Percentiles rank a stretch among this genome's conserved stretches.
phyloP scores from a whole-genome alignment of 805 yeast species.

The Priceomyces melissophilus region DNA sequence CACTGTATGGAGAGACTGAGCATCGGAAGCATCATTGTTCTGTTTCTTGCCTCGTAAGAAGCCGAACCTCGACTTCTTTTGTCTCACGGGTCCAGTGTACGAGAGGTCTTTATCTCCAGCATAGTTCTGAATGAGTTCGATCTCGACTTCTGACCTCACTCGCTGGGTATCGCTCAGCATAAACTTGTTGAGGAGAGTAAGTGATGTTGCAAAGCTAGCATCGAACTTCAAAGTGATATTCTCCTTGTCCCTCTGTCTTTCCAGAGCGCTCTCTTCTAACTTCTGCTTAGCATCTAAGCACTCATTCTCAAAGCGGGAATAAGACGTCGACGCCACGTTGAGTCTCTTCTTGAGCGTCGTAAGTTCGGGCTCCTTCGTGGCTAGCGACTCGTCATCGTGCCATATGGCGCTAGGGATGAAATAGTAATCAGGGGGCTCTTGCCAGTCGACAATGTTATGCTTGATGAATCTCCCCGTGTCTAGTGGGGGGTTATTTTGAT shows the following conservation, averaged over 20 bases:
- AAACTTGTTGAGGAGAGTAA: constrained; percentile 56
- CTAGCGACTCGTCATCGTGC: constrained; percentile 90
- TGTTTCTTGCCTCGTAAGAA: constrained; percentile 38
- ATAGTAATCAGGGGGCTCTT: constrained; percentile 80
- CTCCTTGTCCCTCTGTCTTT: constrained; percentile 30
- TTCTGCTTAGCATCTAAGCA: constrained; percentile 50
- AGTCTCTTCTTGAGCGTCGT: constrained; percentile 52
- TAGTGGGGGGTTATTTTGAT: constrained; percentile 65
- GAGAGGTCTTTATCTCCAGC: constrained; percentile 74
- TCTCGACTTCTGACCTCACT: constrained; percentile 77
- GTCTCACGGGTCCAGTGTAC: constrained; percentile 47
- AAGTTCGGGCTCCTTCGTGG: constrained; percentile 55
- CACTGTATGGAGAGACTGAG: constrained; percentile 33
- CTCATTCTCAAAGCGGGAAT: constrained; percentile 36
- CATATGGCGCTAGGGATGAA: constrained; percentile 89
- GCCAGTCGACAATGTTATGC: constrained; percentile 76
- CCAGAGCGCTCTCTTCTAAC: constrained; percentile 41
- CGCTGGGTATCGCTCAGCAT: constrained; percentile 70
- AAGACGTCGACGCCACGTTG: constrained; percentile 36
- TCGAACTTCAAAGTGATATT: constrained; percentile 51
- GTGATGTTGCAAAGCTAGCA: constrained; percentile 49
- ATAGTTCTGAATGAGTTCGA: constrained; percentile 83
- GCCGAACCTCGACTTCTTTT: constrained; percentile 57
- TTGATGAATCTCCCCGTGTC: constrained; percentile 91
- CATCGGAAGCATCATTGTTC: constrained; percentile 19